Evolutionary conservation across 2,329 filamentous ascomycete species (phyloP).

Genomic region (Ophiostoma australiae): DNA sequence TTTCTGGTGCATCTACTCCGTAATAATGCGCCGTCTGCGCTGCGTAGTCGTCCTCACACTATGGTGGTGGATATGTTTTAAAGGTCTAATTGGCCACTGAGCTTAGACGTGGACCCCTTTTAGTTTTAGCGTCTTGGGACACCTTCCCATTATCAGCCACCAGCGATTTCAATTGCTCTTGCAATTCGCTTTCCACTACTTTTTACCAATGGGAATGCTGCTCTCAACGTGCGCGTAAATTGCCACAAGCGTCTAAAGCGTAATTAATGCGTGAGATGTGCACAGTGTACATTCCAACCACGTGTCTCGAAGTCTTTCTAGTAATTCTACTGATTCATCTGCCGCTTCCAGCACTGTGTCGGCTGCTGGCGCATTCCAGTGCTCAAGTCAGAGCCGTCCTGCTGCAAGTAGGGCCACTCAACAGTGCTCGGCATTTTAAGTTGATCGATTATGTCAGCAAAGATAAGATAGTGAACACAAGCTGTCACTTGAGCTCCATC

Average conservation of each 20-base stretch:
- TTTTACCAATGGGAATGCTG: not conserved
- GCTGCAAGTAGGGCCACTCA: not conserved
- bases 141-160: not conserved
- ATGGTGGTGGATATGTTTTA: not conserved
- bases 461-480: not conserved
- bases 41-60: conserved; percentile 9
- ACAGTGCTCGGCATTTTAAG: not conserved
- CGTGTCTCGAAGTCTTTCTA: not conserved
- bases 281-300: not conserved
- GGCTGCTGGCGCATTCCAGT: conserved; percentile 4
- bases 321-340: not conserved
- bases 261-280: not conserved
- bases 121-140: not conserved
- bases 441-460: not conserved
- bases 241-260: not conserved
- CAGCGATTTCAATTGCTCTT: not conserved
- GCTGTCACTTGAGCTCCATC: not conserved
- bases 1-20: conserved; percentile 3
- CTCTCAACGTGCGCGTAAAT: not conserved
- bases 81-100: not conserved
- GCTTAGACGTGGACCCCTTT: not conserved
- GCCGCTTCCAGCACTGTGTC: conserved; percentile 9
- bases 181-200: not conserved
- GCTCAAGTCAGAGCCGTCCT: not conserved
- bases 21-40: not conserved